Evolutionary conservation across 2,329 filamentous ascomycete species (phyloP), one percentile per base, ranked within the genome.

Genomic region (Neofusicoccum cordaticola): DNA sequence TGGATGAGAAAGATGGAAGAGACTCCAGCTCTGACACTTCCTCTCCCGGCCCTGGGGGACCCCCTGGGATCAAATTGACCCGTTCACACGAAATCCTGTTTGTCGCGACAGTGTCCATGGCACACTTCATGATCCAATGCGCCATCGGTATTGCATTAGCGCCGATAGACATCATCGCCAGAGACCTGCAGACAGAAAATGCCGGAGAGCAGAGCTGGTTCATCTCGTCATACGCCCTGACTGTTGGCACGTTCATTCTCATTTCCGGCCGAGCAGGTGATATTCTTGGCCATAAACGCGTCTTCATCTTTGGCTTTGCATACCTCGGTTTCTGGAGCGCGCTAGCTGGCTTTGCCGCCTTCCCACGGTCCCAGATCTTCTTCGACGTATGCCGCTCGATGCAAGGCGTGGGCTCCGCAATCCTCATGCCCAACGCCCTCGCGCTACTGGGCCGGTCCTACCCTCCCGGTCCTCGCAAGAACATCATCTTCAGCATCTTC

Each of bases 231-330:
- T 82, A 80, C 71, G 74, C 72, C 48, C 69, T 81, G 34, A 80
- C 79, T 2, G 77, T 80, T 12, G 79, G 79, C 27, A 80, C 78
- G 3, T 80, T 81, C 67, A 81, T 82, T 65, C 73, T 81, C 42
- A 76, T 80, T 39, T 76, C 77, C 11, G 79, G 80, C 11, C 73
- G 78, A n/a, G 67, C 80, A 9, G 79, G 79, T n/a, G 79, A 81
- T 63, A 73, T 79, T 9, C 73, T 80, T 34, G 79, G 79, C 5
- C 76, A 81, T 73, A 80, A 79, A 67, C 72, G 72, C 7, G 72
- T 81, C 66, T 74, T 80, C 27, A 71, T 75, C 31, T 71, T 79
- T 50, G 79, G 79, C 1, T 80, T 76, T 63, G 67, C 71, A 22
- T 80, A 76, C 71, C 74, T 78, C 13, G 76, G 71, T 7, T 65